Evolutionary conservation across 305 asterid species (phyloP).

Genomic region (Striga hermonthica): DNA sequence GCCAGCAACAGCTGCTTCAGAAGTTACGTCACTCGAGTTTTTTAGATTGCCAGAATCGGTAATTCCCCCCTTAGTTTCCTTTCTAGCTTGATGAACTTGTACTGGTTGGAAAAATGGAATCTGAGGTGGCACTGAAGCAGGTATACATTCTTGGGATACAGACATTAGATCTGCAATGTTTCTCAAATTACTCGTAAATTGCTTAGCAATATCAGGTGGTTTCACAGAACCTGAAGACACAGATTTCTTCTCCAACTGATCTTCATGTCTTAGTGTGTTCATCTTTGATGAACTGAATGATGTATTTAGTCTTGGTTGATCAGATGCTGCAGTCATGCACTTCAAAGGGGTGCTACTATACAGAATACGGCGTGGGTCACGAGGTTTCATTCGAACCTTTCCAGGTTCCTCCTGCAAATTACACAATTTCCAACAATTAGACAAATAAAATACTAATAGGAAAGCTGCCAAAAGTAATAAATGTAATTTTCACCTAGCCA

Average conservation of each 20-base stretch:
- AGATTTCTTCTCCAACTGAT: slow-evolving; percentile 45
- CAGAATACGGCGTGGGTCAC: slow-evolving; percentile 91
- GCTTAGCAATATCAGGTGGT: slow-evolving; percentile 76
- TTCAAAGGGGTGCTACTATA: slow-evolving; percentile 50
- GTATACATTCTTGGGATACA: slow-evolving; percentile 51
- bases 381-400: slow-evolving; percentile 82
- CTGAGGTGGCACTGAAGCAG: slow-evolving; percentile 43
- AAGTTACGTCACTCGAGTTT: slow-evolving; percentile 40
- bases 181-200: slow-evolving; percentile 64
- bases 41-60: slow-evolving; percentile 44
- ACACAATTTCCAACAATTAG: slow-evolving; percentile 27
- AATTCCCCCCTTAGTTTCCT: slow-evolving; percentile 38
- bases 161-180: slow-evolving; percentile 70
- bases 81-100: slow-evolving; percentile 42
- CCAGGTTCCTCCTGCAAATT: slow-evolving; percentile 74
- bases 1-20: slow-evolving; percentile 47
- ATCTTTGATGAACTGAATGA: slow-evolving; percentile 35
- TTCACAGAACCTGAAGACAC: slow-evolving; percentile 37
- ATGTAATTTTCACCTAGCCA: neutral
- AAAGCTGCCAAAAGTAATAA: slow-evolving; percentile 15
- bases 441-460: slow-evolving; percentile 13
- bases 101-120: slow-evolving; percentile 39
- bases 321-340: slow-evolving; percentile 41
- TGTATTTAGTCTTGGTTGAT: slow-evolving; percentile 47
- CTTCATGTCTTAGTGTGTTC: slow-evolving; percentile 50